A percentile compares a stretch with the other conserved stretches of the same genome.
Evolutionary conservation across 2,329 filamentous ascomycete species (phyloP).

Genomic region (Fusarium dimerum): DNA sequence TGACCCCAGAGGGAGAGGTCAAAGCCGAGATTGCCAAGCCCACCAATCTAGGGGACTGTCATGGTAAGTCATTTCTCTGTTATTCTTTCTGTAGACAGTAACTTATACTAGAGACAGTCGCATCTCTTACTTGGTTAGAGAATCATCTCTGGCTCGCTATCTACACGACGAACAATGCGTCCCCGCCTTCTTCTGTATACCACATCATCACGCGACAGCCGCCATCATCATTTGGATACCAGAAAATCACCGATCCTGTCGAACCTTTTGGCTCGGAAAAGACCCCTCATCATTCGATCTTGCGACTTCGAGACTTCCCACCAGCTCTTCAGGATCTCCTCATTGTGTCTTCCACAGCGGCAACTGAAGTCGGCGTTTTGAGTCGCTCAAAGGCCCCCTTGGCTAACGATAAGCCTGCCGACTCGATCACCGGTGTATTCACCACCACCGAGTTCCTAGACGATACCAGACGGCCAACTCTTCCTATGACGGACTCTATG

Average conservation of each 20-base stretch:
- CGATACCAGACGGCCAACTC: slow-evolving; percentile 72
- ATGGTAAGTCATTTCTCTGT: slow-evolving; percentile 58
- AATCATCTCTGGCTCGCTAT: slow-evolving; percentile 82
- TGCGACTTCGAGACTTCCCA: slow-evolving; percentile 76
- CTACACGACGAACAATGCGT: slow-evolving; percentile 66
- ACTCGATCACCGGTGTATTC: slow-evolving; percentile 66
- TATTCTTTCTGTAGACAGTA: neutral
- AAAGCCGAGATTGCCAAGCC: slow-evolving; percentile 82
- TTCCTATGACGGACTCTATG: slow-evolving; percentile 66
- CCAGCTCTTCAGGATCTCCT: slow-evolving; percentile 80
- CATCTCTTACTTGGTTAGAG: slow-evolving; percentile 83
- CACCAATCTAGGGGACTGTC: slow-evolving; percentile 64
- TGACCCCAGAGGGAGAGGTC: slow-evolving; percentile 76
- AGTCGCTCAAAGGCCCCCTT: slow-evolving; percentile 72
- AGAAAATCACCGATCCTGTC: slow-evolving; percentile 74
- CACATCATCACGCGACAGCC: slow-evolving; percentile 73
- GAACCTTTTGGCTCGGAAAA: slow-evolving; percentile 68
- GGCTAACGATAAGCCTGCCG: slow-evolving; percentile 58
- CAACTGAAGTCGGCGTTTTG: slow-evolving; percentile 76
- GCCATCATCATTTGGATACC: slow-evolving; percentile 65
- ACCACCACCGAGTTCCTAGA: slow-evolving; percentile 71
- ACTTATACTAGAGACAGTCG: slow-evolving; percentile 53
- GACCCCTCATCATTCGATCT: slow-evolving; percentile 73
- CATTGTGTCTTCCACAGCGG: slow-evolving; percentile 78
- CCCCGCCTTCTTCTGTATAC: slow-evolving; percentile 67